These are phyloP conservation scores for Lactifluus piperatus DNA, from an alignment of 768 basidiomycete species.

Conservation along the genomic window DNA sequence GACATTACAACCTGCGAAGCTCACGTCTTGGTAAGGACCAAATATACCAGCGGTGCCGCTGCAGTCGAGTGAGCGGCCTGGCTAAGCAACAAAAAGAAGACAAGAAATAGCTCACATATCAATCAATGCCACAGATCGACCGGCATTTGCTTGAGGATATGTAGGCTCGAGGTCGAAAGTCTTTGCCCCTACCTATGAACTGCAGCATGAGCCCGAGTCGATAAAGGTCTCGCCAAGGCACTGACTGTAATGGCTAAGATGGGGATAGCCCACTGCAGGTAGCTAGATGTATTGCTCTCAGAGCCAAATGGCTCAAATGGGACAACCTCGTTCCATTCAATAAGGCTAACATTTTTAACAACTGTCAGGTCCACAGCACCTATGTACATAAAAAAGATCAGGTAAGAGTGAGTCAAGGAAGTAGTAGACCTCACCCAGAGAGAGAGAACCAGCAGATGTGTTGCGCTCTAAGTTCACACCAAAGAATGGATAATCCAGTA, in stretches of 20 bases:
- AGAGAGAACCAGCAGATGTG: constrained; percentile 45
- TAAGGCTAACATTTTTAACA: constrained; percentile 47
- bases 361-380: constrained; percentile 71
- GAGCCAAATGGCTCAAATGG: constrained; percentile 59
- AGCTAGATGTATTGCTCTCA: constrained; percentile 54
- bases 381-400: constrained; percentile 24
- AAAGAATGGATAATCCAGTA: constrained; percentile 67
- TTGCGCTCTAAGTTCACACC: constrained; percentile 59
- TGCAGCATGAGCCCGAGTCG: neutral
- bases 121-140: constrained; percentile 56
- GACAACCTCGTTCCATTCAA: constrained; percentile 68
- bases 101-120: constrained; percentile 49
- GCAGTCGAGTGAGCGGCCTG: neutral
- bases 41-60: constrained; percentile 67
- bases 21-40: constrained; percentile 71
- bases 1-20: constrained; percentile 18
- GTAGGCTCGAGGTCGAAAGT: constrained; percentile 49
- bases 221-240: neutral
- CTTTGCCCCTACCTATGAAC: constrained; percentile 2
- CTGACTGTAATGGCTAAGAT: constrained; percentile 47
- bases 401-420: neutral
- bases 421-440: constrained; percentile 41
- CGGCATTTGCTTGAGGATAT: constrained; percentile 47
- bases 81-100: neutral
- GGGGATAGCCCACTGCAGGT: constrained; percentile 68